Evolutionary conservation across 371 early-diverging fungal genomes (phyloP), one percentile per base, ranked within the genome.

Genomic region (Mortierella sp.): DNA sequence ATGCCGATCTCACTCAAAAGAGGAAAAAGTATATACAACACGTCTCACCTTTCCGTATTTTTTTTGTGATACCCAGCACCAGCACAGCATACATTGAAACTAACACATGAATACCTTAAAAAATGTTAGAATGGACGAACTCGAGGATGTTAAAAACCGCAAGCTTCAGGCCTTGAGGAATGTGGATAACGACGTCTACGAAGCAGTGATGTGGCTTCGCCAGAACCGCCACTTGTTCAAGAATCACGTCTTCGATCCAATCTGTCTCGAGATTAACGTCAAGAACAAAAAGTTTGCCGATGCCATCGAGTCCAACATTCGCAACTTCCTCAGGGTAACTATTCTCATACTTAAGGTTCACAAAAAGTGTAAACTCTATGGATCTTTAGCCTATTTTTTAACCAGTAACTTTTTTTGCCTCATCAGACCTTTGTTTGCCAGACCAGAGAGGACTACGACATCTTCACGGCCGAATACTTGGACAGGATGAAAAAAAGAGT

Each of bases 391-490:
- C 12, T 35, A 27, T 14, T 1, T 14, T n/a, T 32, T 21, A n/a
- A 54, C 48, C 10, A 55, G 21, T 7, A 55, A 11, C 18, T 32
- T 43, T 4, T 49, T 60, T 24, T 70, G 38, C 74, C 41, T 32
- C 55, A 78, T 43, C 91, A 96, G 94, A 92, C 92, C 0, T 97
- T 97, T 89, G 93, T 98, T 0, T 93, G 94, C 72, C 95, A 96
- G 84, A 89, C 90, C 24, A 81, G 94, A 74, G 92, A 90, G 51
- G 99, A 98, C 86, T 98, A 98, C 88, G 65, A 90, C 7, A 65
- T 79, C 5, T 90, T 98, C 44, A 93, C 94, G 0, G 75, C 87
- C 7, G 91, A 93, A 78, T 75, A 94, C 12, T 88, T 94, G 73
- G 96, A 97, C 81, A 81, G 84, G 27, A 80, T 80, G 77, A 86